A percentile compares a stretch with the other conserved stretches of the same genome.
phyloP scores from a whole-genome alignment of 2,329 filamentous ascomycete genomes.

The Colletotrichum lindemuthianum region DNA sequence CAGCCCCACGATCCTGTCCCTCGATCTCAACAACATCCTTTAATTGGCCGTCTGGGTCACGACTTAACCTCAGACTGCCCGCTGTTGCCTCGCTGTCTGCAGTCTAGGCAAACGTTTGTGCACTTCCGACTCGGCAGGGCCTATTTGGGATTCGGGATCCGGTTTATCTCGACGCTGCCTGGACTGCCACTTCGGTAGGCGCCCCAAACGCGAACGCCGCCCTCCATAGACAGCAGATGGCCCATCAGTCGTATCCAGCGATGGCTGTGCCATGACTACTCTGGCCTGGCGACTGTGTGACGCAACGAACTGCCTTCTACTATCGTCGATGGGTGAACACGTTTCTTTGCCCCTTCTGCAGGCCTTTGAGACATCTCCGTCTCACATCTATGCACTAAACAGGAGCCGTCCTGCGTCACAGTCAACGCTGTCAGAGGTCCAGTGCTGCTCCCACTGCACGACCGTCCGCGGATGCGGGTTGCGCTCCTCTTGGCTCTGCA shows the following conservation, averaged over 20 bases:
- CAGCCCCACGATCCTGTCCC: constrained; percentile 14
- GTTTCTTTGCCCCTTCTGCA: constrained; percentile 12
- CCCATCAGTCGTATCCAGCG: not conserved
- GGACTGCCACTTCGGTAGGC: not conserved
- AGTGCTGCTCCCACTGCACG: constrained; percentile 12
- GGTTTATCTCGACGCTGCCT: not conserved
- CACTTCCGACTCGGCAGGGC: constrained; percentile 21
- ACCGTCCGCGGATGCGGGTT: constrained; percentile 12
- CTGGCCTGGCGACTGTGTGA: constrained; percentile 14
- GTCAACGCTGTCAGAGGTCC: not conserved
- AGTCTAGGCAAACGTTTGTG: constrained; percentile 6
- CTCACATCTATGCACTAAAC: constrained; percentile 16
- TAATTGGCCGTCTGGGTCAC: constrained; percentile 17
- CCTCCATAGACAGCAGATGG: not conserved
- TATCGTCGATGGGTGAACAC: constrained; percentile 1
- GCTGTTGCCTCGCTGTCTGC: constrained; percentile 25
- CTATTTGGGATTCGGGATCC: constrained; percentile 14
- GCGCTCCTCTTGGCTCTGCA: constrained; percentile 25
- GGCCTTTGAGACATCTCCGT: constrained; percentile 14
- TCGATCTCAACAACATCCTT: constrained; percentile 8
- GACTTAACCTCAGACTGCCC: constrained; percentile 11
- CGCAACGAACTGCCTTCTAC: not conserved
- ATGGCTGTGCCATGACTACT: constrained; percentile 8
- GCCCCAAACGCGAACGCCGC: constrained; percentile 11
- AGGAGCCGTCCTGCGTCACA: constrained; percentile 17